phyloP scores from a whole-genome alignment of 1,139 yeast species.

The Hansenula anomala region DNA sequence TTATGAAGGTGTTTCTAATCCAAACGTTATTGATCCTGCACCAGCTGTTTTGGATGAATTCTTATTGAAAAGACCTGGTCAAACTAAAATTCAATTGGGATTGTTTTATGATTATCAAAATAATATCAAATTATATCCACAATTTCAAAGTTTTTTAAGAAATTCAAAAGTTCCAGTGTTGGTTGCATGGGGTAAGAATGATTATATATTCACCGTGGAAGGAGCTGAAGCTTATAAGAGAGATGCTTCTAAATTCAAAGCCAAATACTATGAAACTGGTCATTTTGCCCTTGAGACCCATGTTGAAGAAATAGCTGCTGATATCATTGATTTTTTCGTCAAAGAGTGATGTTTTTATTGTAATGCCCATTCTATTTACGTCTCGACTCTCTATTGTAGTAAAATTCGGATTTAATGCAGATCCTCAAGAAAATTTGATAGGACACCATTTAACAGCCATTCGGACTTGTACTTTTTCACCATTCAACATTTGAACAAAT shows the following conservation, averaged over 20 bases:
- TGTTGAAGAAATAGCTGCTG: slow-evolving; percentile 26
- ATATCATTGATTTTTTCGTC: slow-evolving; percentile 17
- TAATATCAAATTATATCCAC: slow-evolving; percentile 32
- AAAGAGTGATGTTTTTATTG: too few relatives aligned
- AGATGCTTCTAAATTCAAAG: slow-evolving; percentile 27
- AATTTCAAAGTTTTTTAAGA: slow-evolving; percentile 33
- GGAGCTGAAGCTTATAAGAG: slow-evolving; percentile 35
- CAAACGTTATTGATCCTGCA: slow-evolving; percentile 28
- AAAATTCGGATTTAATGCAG: too few relatives aligned
- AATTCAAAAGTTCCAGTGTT: slow-evolving; percentile 32
- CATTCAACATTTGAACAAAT: too few relatives aligned
- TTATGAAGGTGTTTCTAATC: slow-evolving; percentile 25
- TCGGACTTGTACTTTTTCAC: too few relatives aligned
- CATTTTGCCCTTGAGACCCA: slow-evolving; percentile 37
- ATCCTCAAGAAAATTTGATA: too few relatives aligned
- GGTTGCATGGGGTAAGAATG: slow-evolving; percentile 40
- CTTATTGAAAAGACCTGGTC: slow-evolving; percentile 25
- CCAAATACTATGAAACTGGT: slow-evolving; percentile 30
- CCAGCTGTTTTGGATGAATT: slow-evolving; percentile 29
- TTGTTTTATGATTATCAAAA: slow-evolving; percentile 33
- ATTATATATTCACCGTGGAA: slow-evolving; percentile 28
- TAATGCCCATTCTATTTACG: too few relatives aligned
- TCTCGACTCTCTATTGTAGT: too few relatives aligned
- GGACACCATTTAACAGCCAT: too few relatives aligned
- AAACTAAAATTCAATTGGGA: slow-evolving; percentile 28